A percentile compares a stretch with the other conserved stretches of the same genome.
phyloP scores from a whole-genome alignment of 2,329 filamentous ascomycete species.

The Alternaria ethzedia region DNA sequence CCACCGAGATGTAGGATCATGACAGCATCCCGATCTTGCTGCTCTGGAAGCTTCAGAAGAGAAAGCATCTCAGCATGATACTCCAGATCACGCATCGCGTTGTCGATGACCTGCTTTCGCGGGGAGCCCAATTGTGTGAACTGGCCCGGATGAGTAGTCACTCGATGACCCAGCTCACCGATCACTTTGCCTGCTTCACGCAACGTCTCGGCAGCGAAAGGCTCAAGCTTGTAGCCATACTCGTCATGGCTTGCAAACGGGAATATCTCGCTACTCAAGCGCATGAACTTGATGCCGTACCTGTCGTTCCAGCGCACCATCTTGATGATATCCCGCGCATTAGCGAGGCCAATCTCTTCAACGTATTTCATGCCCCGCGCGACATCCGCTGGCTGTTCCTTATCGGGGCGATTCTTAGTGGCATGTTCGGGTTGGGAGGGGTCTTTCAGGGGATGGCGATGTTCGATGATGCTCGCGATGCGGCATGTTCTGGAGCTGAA shows the following conservation, averaged over 20 bases:
- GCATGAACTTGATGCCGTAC: conserved; percentile 90
- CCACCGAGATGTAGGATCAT: conserved; percentile 97
- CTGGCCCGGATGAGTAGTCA: conserved; percentile 88
- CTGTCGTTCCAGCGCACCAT: conserved; percentile 92
- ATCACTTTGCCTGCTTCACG: conserved; percentile 78
- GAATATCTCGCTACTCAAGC: conserved; percentile 95
- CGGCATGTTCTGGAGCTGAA: conserved; percentile 92
- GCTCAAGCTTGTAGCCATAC: conserved; percentile 83
- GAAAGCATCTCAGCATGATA: conserved; percentile 88
- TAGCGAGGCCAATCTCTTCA: conserved; percentile 77
- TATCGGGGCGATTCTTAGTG: conserved; percentile 86
- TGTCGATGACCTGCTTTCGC: conserved; percentile 75
- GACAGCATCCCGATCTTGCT: conserved; percentile 83
- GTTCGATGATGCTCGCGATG: conserved; percentile 87
- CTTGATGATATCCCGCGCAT: conserved; percentile 81
- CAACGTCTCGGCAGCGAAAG: conserved; percentile 80
- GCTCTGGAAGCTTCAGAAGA: conserved; percentile 76
- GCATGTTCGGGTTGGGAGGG: conserved; percentile 78
- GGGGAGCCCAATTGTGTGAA: conserved; percentile 93
- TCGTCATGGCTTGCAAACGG: conserved; percentile 90
- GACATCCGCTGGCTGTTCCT: conserved; percentile 68
- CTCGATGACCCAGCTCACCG: conserved; percentile 77
- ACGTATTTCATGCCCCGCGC: conserved; percentile 75
- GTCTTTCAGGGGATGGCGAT: conserved; percentile 80
- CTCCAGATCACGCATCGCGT: conserved; percentile 79